Evolutionary conservation across 306 rosid genomes (phyloP), one percentile per base, ranked within the genome.

Genomic region (Hippophae rhamnoides): DNA sequence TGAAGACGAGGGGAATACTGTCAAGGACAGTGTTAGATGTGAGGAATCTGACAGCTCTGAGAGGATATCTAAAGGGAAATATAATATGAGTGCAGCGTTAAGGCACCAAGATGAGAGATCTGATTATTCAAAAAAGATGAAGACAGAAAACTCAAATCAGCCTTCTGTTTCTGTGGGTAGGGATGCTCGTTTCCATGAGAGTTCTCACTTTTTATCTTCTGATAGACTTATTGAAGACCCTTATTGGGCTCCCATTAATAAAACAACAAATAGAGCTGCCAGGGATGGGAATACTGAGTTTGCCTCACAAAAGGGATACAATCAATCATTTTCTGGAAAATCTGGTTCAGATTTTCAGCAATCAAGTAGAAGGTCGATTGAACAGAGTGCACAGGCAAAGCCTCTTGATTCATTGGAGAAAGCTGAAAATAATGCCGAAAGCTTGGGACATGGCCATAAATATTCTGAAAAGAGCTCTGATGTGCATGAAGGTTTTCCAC

Each of bases 1-100:
- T 73, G 82, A 77, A 71, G 90, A 84, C 63, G 76, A 61, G 77
- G 82, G 23, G 23, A 18, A 18, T 18, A 18, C 71, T 54, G 70
- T 73, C 48, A 79, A 73, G 64, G 88, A 76, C 46, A 75, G 72
- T 73, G 58, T 63, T 55, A 77, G 78, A 77, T 72, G 65, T 67
- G 95, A 84, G 48, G 88, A 68, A 64, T 76, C 83, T 78, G 93
- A 85, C 69, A 86, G 79, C 73, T 74, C 85, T 65, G 94, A 79
- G 70, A 82, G 77, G 75, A 62, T 60, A 54, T 77, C 79, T 54
- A 83, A 67, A 75, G 86, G 83, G 55, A 92, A 79, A 72, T 70
- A 64, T 61, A 92, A 82, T 82, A 80, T 79, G 69, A 76, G 62
- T 69, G 74, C 78, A 70, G 87, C 81, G 64, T 57, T 57, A 68